phyloP scores from a whole-genome alignment of 768 basidiomycete genomes.

The Suillus subluteus region DNA sequence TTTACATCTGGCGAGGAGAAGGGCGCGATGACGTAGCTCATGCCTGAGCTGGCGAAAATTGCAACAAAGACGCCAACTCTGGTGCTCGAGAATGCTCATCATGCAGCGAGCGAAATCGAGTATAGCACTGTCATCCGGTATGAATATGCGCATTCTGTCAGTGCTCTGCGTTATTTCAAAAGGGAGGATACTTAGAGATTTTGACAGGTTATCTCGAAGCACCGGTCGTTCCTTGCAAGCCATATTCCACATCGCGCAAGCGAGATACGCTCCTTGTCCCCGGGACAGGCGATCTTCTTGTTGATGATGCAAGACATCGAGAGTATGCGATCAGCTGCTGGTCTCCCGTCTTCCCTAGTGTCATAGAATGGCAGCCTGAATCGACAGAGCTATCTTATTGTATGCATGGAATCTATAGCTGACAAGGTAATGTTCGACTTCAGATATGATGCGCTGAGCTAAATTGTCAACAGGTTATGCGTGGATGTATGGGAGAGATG shows the following conservation, averaged over 20 bases:
- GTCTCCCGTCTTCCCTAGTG: constrained; percentile 79
- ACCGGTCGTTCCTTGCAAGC: constrained; percentile 64
- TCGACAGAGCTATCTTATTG: constrained; percentile 61
- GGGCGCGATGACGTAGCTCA: constrained; percentile 77
- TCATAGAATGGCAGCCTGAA: constrained; percentile 89
- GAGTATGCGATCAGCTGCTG: constrained; percentile 78
- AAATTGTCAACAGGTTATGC: constrained; percentile 65
- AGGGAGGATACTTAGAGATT: constrained; percentile 11
- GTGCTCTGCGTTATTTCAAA: constrained; percentile 24
- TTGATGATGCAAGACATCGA: constrained; percentile 89
- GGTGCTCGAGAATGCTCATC: constrained; percentile 80
- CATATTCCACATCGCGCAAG: constrained; percentile 66
- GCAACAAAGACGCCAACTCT: constrained; percentile 86
- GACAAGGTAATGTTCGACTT: constrained; percentile 61
- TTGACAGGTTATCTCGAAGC: constrained; percentile 67
- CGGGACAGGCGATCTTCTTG: constrained; percentile 86
- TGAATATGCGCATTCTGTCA: constrained; percentile 78
- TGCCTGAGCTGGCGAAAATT: constrained; percentile 75
- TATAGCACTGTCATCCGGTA: constrained; percentile 90
- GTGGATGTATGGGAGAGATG: constrained; percentile 71
- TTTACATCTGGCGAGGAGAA: constrained; percentile 64
- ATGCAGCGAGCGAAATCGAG: constrained; percentile 87
- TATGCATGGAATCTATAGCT: constrained; percentile 85
- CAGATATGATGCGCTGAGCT: not conserved
- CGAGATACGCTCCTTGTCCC: constrained; percentile 74